Evolutionary conservation across 139 green algal species (phyloP).

Genomic region (Limnomonas spitsbergensis): DNA sequence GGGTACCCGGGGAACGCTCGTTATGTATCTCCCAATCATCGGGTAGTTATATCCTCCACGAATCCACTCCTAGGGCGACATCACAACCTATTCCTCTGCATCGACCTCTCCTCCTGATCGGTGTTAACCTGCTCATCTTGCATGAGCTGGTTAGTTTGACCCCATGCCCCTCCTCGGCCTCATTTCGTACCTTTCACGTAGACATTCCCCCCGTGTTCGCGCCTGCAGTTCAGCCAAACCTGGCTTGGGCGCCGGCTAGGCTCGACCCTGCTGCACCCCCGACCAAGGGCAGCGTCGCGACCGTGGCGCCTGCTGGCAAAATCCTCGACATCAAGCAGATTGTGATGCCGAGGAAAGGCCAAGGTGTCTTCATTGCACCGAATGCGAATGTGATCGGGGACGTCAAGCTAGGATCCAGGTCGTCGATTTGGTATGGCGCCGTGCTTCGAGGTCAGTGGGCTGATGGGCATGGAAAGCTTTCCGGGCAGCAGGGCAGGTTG

Average conservation of each 20-base stretch:
- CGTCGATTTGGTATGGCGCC: conserved; percentile 88
- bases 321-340: conserved; percentile 23
- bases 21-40: no score
- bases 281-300: conserved; percentile 14
- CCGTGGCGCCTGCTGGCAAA: conserved; percentile 10
- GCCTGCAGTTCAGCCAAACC: conserved; percentile 54
- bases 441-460: conserved; percentile 74
- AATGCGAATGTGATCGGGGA: conserved; percentile 89
- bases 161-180: not conserved
- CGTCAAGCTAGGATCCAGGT: conserved; percentile 76
- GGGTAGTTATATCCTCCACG: no score
- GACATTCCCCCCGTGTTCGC: no score
- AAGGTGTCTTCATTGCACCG: conserved; percentile 77
- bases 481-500: not conserved
- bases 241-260: conserved; percentile 48
- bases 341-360: conserved; percentile 54
- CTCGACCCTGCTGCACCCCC: conserved; percentile 18
- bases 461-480: not conserved
- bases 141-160: not conserved
- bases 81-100: no score
- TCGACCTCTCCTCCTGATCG: no score
- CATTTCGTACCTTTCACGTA: not conserved
- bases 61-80: no score
- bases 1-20: no score
- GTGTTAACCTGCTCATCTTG: no score